phyloP scores from a whole-genome alignment of 2,329 filamentous ascomycete genomes.

The Tolypocladium album region DNA sequence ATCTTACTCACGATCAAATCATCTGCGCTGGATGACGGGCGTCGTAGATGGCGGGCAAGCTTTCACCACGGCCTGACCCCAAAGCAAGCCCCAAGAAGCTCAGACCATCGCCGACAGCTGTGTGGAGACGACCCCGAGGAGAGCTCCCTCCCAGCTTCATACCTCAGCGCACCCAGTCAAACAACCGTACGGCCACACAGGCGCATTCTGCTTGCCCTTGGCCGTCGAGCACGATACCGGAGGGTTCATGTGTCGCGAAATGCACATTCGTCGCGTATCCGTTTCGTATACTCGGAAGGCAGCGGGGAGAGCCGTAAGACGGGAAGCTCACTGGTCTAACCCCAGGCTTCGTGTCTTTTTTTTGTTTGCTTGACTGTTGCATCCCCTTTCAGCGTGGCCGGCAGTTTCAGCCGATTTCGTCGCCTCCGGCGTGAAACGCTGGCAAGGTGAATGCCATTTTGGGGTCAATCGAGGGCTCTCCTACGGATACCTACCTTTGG shows the following conservation, averaged over 20 bases:
- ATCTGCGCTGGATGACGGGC: not conserved
- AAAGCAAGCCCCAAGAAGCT: not conserved
- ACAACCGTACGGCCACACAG: not conserved
- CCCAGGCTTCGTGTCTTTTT: not conserved
- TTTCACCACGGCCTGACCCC: not conserved
- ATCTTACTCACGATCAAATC: not conserved
- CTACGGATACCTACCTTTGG: too few species aligned
- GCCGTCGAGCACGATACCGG: not conserved
- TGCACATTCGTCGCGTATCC: not conserved
- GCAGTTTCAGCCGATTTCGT: not conserved
- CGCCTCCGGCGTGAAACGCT: not conserved
- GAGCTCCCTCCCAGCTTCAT: not conserved
- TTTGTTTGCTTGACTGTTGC: not conserved
- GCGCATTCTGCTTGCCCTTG: not conserved
- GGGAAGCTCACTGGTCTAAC: not conserved
- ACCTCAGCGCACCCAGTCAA: not conserved
- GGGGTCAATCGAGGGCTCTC: not conserved
- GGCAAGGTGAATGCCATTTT: not conserved
- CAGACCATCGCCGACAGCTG: not conserved
- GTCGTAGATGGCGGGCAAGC: not conserved
- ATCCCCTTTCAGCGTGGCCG: not conserved
- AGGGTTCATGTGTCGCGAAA: not conserved
- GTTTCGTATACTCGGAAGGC: not conserved
- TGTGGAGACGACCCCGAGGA: not conserved
- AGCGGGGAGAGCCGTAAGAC: not conserved